Evolutionary conservation across 176 grass and related monocot genomes (phyloP), one percentile per base, ranked within the genome.

Genomic region (Oryza brachyantha): DNA sequence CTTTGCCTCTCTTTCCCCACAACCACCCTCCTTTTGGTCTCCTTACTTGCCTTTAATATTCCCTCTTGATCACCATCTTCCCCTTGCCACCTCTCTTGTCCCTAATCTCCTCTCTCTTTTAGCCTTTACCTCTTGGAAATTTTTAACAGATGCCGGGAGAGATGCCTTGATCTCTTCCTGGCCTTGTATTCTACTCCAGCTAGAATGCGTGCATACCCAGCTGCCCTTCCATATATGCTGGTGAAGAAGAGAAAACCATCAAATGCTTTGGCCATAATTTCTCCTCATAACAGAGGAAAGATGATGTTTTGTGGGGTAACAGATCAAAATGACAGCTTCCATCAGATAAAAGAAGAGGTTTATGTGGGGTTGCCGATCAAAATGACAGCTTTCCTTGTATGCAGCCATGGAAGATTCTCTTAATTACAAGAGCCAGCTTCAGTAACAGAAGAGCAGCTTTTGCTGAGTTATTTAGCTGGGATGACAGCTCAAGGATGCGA

Each of bases 401-500:
- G 46, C 1, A 50, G 46, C 46, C 5, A 55, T 22, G 50, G 50
- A 55, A 55, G 50, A 55, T 22, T 22, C 50, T 55, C 17, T 55
- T 9, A 55, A 55, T n/a, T 55, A 55, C 21, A 22, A n/a, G 21
- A 55, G 50, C 50, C 50, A 55, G 21, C 19, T 55, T 55, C 50
- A 55, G 50, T 55, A 22, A 55, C 19, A 29, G 75, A 45, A 19
- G 73, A 46, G 8, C 21, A 50, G 54, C 64, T 64, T 70, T 31
- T 29, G 59, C 59, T 48, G 43, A 13, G 57, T 58, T 78, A 45
- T 87, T 86, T 86, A 86, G 72, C 46, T 59, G 63, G 58, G 36
- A 40, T 13, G 79, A 93, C 94, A 97, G 94, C 89, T 94, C 70
- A 87, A 77, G 76, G 28, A 14, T 5, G 84, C 89, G 86, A 90